Evolutionary conservation across 2,329 filamentous ascomycete genomes (phyloP).

Genomic region (Hysterium pulicare): DNA sequence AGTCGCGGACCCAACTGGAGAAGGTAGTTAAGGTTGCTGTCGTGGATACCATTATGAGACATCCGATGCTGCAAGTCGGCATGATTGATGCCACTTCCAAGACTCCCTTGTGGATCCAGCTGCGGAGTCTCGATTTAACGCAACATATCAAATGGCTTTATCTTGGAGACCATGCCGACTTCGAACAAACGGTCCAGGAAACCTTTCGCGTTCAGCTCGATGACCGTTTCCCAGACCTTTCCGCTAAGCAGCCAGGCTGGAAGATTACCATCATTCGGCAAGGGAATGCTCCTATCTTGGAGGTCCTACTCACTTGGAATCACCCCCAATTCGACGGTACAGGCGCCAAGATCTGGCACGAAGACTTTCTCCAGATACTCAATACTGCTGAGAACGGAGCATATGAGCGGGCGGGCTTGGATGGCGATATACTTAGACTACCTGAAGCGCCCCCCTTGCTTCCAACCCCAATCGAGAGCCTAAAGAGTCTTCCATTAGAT

Average conservation of each 20-base stretch:
- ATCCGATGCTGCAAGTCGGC: constrained; percentile 17
- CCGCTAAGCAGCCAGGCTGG: constrained; percentile 16
- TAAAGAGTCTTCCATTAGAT: constrained; percentile 15
- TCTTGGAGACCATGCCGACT: constrained; percentile 11
- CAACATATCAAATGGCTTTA: constrained; percentile 16
- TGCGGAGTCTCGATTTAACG: constrained; percentile 12
- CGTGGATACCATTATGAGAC: constrained; percentile 18
- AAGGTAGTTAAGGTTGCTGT: constrained; percentile 17
- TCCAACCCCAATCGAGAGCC: constrained; percentile 23
- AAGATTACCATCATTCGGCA: constrained; percentile 19
- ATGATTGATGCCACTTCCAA: constrained; percentile 14
- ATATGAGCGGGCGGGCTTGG: constrained; percentile 15
- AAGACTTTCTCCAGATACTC: constrained; percentile 26
- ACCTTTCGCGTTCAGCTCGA: constrained; percentile 20
- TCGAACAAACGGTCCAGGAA: constrained; percentile 18
- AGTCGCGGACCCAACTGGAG: constrained; percentile 18
- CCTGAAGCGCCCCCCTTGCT: constrained; percentile 18
- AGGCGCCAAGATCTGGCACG: constrained; percentile 17
- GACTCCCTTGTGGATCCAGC: constrained; percentile 14
- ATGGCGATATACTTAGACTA: constrained; percentile 21
- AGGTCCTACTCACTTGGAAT: constrained; percentile 17
- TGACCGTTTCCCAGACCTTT: constrained; percentile 18
- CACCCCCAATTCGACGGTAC: constrained; percentile 19
- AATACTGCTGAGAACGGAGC: constrained; percentile 17
- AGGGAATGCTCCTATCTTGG: constrained; percentile 14